Percentiles rank a stretch among this genome's conserved stretches.
These are phyloP conservation scores for Pseudogymnoascus sp. DNA, from an alignment of 2,329 filamentous ascomycete species.

Conservation along the genomic window DNA sequence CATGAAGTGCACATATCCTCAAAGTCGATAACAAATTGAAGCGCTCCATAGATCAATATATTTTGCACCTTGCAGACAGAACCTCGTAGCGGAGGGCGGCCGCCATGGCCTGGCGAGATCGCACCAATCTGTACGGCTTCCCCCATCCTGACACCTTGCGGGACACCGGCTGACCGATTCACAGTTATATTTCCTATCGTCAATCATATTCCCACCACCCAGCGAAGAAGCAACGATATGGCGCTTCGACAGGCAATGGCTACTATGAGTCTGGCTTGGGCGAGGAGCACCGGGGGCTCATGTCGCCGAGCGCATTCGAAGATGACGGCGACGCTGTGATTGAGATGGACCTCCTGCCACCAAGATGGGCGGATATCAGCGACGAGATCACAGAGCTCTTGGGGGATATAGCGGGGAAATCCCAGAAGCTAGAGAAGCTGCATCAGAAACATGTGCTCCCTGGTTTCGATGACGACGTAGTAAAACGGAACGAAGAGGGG, in stretches of 20 bases:
- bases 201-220: slow-evolving; percentile 97
- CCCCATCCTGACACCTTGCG: slow-evolving; percentile 20
- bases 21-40: not conserved
- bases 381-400: slow-evolving; percentile 86
- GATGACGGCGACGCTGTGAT: slow-evolving; percentile 92
- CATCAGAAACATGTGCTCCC: slow-evolving; percentile 96
- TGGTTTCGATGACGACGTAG: slow-evolving; percentile 90
- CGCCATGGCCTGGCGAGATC: slow-evolving; percentile 93
- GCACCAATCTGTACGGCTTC: slow-evolving; percentile 80
- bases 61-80: slow-evolving; percentile 5
- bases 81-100: slow-evolving; percentile 8
- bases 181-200: slow-evolving; percentile 94
- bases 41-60: not conserved
- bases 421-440: slow-evolving; percentile 76
- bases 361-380: slow-evolving; percentile 89
- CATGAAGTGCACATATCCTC: slow-evolving; percentile 3
- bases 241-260: slow-evolving; percentile 38
- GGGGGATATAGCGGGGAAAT: slow-evolving; percentile 70
- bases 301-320: slow-evolving; percentile 66
- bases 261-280: slow-evolving; percentile 52
- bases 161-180: slow-evolving; percentile 25
- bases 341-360: slow-evolving; percentile 94
- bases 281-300: slow-evolving; percentile 69
- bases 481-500: slow-evolving; percentile 75
- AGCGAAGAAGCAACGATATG: slow-evolving; percentile 69